These are phyloP conservation scores for Hypoxylon sp. DNA, from an alignment of 2,329 filamentous ascomycete species.

Conservation along the genomic window DNA sequence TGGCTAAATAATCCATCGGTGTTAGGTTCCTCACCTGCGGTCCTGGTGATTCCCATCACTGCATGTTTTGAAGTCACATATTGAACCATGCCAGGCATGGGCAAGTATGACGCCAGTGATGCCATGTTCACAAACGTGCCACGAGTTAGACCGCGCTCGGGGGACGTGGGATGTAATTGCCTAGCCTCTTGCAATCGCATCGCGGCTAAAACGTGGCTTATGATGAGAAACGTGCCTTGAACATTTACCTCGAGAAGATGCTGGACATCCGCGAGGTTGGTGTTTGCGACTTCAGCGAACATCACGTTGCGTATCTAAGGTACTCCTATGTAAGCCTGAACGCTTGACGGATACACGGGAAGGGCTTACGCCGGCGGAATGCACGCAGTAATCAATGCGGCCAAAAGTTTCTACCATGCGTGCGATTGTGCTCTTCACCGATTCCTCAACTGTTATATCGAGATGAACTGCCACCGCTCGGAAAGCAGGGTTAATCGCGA, in stretches of 20 bases:
- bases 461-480: conserved; percentile 33
- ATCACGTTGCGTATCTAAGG: not conserved
- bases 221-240: conserved; percentile 35
- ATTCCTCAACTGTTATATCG: conserved; percentile 37
- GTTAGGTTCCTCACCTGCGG: not conserved
- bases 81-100: conserved; percentile 3
- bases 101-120: conserved; percentile 1
- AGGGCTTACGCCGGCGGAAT: conserved; percentile 40
- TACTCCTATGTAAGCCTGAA: not conserved
- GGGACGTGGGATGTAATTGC: not conserved
- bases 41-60: conserved; percentile 21
- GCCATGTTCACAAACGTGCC: conserved; percentile 34
- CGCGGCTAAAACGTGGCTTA: conserved; percentile 2
- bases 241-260: conserved; percentile 25
- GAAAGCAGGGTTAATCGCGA: conserved; percentile 36
- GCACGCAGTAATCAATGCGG: conserved; percentile 44
- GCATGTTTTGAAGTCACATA: conserved; percentile 29
- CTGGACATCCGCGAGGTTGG: not conserved
- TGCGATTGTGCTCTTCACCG: conserved; percentile 31
- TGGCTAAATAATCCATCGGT: not conserved
- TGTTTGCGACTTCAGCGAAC: not conserved
- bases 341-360: not conserved
- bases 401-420: conserved; percentile 32
- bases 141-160: conserved; percentile 20
- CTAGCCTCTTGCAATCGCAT: conserved; percentile 35